Conservation (phyloP, 2,329 filamentous ascomycete genomes). For the Coniella vitis region DNA sequence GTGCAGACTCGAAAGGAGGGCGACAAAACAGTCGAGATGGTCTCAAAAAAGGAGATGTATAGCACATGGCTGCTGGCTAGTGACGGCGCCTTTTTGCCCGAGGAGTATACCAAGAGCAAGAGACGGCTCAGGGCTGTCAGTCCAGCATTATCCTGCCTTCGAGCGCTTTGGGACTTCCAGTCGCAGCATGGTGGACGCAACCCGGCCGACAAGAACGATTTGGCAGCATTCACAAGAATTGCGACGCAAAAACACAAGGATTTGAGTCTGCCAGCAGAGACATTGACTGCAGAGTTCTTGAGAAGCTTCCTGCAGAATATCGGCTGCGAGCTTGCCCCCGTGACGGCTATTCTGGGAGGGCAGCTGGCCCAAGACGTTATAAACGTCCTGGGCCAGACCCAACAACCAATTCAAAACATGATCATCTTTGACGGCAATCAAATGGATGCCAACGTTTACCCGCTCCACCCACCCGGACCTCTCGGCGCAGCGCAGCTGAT, state of each 20-base stretch:
- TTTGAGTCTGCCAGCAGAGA: conserved; percentile 61
- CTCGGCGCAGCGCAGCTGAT: conserved; percentile 43
- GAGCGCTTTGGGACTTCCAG: conserved; percentile 86
- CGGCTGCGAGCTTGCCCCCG: conserved; percentile 75
- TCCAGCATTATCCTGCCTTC: conserved; percentile 75
- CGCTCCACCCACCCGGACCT: conserved; percentile 64
- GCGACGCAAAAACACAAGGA: conserved; percentile 73
- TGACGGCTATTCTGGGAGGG: conserved; percentile 83
- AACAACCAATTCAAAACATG: conserved; percentile 95
- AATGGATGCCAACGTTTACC: conserved; percentile 72
- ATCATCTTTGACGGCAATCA: conserved; percentile 83
- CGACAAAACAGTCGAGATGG: conserved; percentile 69
- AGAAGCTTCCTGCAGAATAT: conserved; percentile 83
- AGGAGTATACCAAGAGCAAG: conserved; percentile 61
- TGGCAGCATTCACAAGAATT: conserved; percentile 69
- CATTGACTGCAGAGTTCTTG: conserved; percentile 64
- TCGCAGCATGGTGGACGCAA: conserved; percentile 46
- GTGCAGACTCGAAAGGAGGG: conserved; percentile 65
- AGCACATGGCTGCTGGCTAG: conserved; percentile 80
- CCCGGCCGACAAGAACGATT: conserved; percentile 55
- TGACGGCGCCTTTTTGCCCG: conserved; percentile 63
- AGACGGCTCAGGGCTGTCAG: conserved; percentile 71
- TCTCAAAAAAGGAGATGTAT: conserved; percentile 88
- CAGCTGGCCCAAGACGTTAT: conserved; percentile 94
- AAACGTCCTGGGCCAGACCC: conserved; percentile 82